These are phyloP conservation scores for Euphrasia arctica DNA, from an alignment of 305 asterid species.

Conservation along the genomic window DNA sequence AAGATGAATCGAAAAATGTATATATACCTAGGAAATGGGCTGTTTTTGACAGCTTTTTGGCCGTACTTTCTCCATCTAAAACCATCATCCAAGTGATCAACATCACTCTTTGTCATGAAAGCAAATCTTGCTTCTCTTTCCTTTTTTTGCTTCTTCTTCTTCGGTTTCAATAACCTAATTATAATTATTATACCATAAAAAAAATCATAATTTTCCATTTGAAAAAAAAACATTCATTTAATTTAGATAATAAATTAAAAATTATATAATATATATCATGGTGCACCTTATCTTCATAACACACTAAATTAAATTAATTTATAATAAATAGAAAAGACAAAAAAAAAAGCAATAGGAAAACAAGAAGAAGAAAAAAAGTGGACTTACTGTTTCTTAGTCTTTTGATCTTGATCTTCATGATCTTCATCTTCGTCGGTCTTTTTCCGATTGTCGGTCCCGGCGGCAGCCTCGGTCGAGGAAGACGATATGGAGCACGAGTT, in stretches of 20 bases:
- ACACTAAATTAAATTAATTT: background rate
- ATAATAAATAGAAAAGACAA: background rate
- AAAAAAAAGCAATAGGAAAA: background rate
- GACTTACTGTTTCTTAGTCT: constrained; percentile 48
- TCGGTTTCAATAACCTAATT: background rate
- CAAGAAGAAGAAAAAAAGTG: background rate
- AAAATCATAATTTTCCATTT: too few relatives aligned
- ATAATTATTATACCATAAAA: too few relatives aligned
- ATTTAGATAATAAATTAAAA: constrained; percentile 13
- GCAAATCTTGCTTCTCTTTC: too few relatives aligned
- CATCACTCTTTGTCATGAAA: too few relatives aligned
- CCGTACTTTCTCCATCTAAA: too few relatives aligned
- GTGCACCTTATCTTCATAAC: background rate
- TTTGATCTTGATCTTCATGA: constrained; percentile 33
- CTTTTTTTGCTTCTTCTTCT: too few relatives aligned
- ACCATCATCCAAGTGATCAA: too few relatives aligned
- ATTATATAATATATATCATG: background rate
- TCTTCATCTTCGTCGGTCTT: constrained; percentile 29
- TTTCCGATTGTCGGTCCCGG: constrained; percentile 38
- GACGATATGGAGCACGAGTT: constrained; percentile 51
- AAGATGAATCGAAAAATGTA: too few relatives aligned
- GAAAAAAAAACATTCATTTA: background rate
- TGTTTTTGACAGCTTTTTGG: too few relatives aligned
- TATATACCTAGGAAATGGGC: too few relatives aligned
- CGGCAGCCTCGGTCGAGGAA: constrained; percentile 55